These are phyloP conservation scores for Phyllosticta ampelicida DNA, from an alignment of 2,329 filamentous ascomycete species.

Conservation along the genomic window DNA sequence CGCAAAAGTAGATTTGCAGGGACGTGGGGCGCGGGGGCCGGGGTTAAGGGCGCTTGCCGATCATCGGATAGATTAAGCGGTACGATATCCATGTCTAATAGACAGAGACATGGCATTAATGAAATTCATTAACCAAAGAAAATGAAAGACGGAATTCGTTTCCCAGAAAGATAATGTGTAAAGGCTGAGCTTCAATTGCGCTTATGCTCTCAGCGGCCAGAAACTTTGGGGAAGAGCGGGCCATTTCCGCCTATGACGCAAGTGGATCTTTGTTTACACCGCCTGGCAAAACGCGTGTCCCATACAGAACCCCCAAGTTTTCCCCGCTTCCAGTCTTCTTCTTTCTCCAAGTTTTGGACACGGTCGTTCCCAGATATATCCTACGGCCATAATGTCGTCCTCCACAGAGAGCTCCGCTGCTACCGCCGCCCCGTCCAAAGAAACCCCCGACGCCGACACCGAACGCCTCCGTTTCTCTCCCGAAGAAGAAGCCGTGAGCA, in stretches of 20 bases:
- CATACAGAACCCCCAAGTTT: not conserved
- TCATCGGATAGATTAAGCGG: not conserved
- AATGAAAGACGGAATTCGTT: not conserved
- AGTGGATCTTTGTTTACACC: slow-evolving; percentile 3
- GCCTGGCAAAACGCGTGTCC: slow-evolving; percentile 2
- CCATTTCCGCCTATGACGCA: slow-evolving; percentile 1
- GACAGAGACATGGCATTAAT: not conserved
- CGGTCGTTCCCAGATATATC: not conserved
- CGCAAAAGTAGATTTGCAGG: not conserved
- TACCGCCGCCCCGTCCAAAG: not conserved
- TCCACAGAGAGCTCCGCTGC: not conserved
- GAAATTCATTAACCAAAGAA: not conserved
- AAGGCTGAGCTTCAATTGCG: not conserved
- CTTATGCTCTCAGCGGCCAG: not conserved
- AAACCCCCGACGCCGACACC: not conserved
- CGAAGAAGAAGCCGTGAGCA: slow-evolving; percentile 9
- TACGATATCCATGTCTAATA: not conserved
- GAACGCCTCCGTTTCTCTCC: slow-evolving; percentile 4
- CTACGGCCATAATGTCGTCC: not conserved
- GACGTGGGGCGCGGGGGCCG: not conserved
- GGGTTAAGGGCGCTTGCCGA: not conserved
- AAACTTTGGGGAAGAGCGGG: not conserved
- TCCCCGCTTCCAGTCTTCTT: no score
- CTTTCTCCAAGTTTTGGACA: not conserved
- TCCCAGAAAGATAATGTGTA: not conserved